Conservation (phyloP, 495 filamentous ascomycete genomes). For the Xylaria telfairii region DNA sequence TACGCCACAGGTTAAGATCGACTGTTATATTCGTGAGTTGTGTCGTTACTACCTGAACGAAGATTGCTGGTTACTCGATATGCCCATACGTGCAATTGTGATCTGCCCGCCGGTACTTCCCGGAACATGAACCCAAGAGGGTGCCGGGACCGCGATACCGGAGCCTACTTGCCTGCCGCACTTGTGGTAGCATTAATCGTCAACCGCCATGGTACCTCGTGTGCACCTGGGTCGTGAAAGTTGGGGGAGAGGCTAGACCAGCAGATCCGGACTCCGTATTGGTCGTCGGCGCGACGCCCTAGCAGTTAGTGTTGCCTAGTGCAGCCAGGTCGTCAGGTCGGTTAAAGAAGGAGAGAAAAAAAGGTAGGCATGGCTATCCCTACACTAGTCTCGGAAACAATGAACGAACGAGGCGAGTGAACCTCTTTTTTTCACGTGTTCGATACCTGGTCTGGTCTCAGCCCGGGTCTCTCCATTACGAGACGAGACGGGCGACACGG, state of each 20-base stretch:
- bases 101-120: neutral
- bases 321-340: neutral
- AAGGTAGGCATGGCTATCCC: neutral
- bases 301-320: constrained; percentile 5
- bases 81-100: too few species aligned
- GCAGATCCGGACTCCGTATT: constrained; percentile 12
- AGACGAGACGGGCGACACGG: neutral
- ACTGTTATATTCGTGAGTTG: too few species aligned
- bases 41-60: too few species aligned
- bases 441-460: neutral
- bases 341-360: neutral
- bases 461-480: neutral
- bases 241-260: neutral
- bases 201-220: neutral
- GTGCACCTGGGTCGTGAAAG: neutral
- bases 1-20: too few species aligned
- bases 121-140: neutral
- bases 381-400: neutral
- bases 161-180: constrained; percentile 1
- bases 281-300: neutral
- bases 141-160: neutral
- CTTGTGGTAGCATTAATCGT: neutral
- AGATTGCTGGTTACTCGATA: too few species aligned
- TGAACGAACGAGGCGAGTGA: neutral
- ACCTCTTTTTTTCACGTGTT: neutral